phyloP scores from a whole-genome alignment of 2,329 filamentous ascomycete genomes.

The Aureobasidium sp. region DNA sequence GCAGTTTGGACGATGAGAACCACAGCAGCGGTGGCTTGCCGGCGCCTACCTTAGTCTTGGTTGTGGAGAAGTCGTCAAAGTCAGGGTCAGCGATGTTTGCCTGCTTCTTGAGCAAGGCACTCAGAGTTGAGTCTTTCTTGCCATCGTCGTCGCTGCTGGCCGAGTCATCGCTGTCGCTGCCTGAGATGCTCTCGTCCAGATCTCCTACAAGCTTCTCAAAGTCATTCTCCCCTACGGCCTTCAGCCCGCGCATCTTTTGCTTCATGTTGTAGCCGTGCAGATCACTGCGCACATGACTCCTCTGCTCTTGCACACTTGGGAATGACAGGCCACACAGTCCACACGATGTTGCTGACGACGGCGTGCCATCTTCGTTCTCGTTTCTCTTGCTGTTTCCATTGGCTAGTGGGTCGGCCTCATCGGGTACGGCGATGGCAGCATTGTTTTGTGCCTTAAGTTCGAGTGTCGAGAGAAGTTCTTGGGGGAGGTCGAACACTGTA shows the following conservation, averaged over 20 bases:
- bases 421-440: constrained; percentile 2
- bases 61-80: constrained; percentile 32
- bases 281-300: constrained; percentile 80
- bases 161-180: constrained; percentile 63
- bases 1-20: constrained; percentile 70
- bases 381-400: constrained; percentile 18
- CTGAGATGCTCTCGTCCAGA: constrained; percentile 85
- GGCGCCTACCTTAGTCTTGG: constrained; percentile 42
- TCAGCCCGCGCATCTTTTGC: constrained; percentile 68
- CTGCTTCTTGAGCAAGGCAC: constrained; percentile 71
- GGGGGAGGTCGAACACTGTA: constrained; percentile 73
- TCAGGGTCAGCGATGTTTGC: constrained; percentile 58
- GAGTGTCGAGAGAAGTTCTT: constrained; percentile 61
- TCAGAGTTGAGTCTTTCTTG: constrained; percentile 62
- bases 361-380: constrained; percentile 34
- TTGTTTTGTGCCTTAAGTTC: constrained; percentile 40
- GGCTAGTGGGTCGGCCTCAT: background rate
- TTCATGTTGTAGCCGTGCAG: constrained; percentile 92
- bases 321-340: constrained; percentile 70
- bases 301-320: constrained; percentile 66
- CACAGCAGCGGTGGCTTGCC: constrained; percentile 73
- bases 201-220: constrained; percentile 82
- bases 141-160: constrained; percentile 53
- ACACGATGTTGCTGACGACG: constrained; percentile 62
- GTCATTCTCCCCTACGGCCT: constrained; percentile 65